These are phyloP conservation scores for Penicillium sp. DNA, from an alignment of 2,329 filamentous ascomycete species.

Conservation along the genomic window DNA sequence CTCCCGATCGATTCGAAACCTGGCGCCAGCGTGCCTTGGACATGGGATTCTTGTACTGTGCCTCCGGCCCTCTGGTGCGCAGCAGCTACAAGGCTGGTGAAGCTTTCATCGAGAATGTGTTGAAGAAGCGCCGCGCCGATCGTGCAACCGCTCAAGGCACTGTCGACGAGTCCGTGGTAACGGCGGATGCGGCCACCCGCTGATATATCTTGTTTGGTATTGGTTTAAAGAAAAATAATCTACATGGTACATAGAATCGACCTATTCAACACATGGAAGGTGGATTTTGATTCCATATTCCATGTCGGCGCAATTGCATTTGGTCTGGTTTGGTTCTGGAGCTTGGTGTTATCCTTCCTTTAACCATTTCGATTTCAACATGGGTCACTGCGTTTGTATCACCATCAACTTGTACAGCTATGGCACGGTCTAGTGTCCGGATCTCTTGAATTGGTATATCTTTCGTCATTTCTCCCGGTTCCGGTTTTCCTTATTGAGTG, in stretches of 20 bases:
- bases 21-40: constrained; percentile 88
- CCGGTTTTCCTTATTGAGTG: too few species aligned
- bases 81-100: constrained; percentile 98
- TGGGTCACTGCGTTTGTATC: constrained; percentile 11
- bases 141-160: constrained; percentile 26
- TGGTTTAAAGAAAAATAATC: constrained; percentile 8
- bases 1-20: constrained; percentile 81
- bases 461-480: too few species aligned
- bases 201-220: constrained; percentile 16
- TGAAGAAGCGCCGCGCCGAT: constrained; percentile 63
- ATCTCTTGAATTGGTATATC: too few species aligned
- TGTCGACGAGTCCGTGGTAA: constrained; percentile 22
- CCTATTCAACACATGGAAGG: background rate
- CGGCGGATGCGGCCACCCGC: constrained; percentile 23
- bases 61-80: constrained; percentile 83
- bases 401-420: constrained; percentile 8
- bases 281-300: constrained; percentile 1
- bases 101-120: constrained; percentile 96
- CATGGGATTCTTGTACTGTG: constrained; percentile 95
- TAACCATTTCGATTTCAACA: constrained; percentile 13
- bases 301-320: constrained; percentile 18
- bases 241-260: constrained; percentile 5
- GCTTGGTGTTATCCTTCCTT: constrained; percentile 7
- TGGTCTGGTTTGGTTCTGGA: constrained; percentile 12
- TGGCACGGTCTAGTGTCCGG: too few species aligned